A percentile compares a stretch with the other conserved stretches of the same genome.
Evolutionary conservation across 306 rosid species (phyloP).

Genomic region (Citrullus colocynthis): DNA sequence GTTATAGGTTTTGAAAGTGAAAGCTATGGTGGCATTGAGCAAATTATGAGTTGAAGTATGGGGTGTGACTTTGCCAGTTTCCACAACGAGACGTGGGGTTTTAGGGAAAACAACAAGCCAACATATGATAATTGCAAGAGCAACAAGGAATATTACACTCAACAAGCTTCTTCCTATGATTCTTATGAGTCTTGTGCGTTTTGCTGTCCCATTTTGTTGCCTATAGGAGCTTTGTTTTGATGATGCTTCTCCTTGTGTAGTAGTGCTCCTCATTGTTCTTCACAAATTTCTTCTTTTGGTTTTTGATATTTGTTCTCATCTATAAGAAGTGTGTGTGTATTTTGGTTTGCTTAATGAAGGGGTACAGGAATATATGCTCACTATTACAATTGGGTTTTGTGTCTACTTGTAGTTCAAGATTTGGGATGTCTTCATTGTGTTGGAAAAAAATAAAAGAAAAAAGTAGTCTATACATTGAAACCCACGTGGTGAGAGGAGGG

Average conservation of each 20-base stretch:
- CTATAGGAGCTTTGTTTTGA: not conserved
- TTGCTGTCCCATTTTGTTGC: not conserved
- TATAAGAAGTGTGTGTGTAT: not conserved
- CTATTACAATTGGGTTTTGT: not conserved
- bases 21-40: not conserved
- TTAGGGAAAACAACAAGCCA: not conserved
- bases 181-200: not conserved
- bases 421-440: not conserved
- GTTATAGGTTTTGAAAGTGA: not conserved
- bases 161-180: conserved; percentile 1
- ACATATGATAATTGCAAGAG: not conserved
- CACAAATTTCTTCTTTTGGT: not conserved
- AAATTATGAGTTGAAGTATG: not conserved
- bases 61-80: not conserved
- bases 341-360: not conserved
- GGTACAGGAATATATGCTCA: not conserved
- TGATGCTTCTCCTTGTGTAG: not conserved
- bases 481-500: not conserved
- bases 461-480: not conserved
- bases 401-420: not conserved
- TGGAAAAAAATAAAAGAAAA: not conserved
- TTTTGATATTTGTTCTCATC: too few relatives aligned
- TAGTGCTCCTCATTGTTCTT: not conserved
- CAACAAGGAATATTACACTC: not conserved
- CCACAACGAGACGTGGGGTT: not conserved